Base-by-base conservation (phyloP, 768 basidiomycete genomes). In the Boletus subcaerulescens region DNA sequence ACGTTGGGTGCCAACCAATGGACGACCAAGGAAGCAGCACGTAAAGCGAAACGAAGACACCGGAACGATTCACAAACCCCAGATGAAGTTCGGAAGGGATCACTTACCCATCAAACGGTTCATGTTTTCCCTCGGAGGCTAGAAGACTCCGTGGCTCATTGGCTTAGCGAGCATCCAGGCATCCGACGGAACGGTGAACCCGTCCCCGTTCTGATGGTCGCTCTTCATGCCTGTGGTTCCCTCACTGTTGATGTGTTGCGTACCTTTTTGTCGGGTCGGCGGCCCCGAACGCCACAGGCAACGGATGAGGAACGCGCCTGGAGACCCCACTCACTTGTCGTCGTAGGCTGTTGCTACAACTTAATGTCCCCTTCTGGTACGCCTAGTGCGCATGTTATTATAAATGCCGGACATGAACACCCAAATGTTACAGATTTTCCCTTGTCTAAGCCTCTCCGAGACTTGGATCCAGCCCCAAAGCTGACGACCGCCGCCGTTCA, bases 341-440 rank as follows among this genome's bases (percentile, higher is more conserved):
- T 83, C 9, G 87, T 90, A 15, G 88, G 89, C 4, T 91, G 89
- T 57, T 91, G 89, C 67, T 91, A 91, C 67, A 90, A 91, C 64
- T 74, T 88, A 58, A 78, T 90, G 72, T 70, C 74, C 31, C 70
- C 77, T 12, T 66, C 74, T 62, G 85, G 86, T 67, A 43, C 36
- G 70, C 36, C n/a, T 11, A 22, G 29, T 44, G 26, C 42, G 33
- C 53, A 48, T 36, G 15, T 43, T 45, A 36, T 9, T 45, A 32
- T 39, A 40, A 24, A 24, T 39, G 29, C 45, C 44, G 42, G 39
- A 56, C 31, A 43, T 57, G 47, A 57, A 52, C 26, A 17, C 45
- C 33, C 44, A 35, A 12, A 35, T 42, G 17, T 48, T 48, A 14
- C 49, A 82, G 87, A 86, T 67, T 84, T 84, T 60, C 84, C 83